These are phyloP conservation scores for Chenopodium formosanum DNA, from an alignment of 148 eudicot genomes.

Conservation along the genomic window DNA sequence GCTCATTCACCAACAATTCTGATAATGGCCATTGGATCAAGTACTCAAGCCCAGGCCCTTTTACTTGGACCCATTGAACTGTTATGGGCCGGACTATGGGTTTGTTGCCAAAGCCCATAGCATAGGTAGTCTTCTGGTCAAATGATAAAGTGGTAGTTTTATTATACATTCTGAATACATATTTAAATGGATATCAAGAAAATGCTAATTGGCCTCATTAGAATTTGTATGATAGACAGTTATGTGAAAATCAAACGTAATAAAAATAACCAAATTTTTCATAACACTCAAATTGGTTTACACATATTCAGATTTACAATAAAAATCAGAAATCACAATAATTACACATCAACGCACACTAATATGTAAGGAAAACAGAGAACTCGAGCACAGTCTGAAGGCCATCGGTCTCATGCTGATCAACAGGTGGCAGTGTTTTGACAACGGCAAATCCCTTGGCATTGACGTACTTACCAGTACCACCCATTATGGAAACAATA, in stretches of 20 bases:
- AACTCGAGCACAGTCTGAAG: slow-evolving; percentile 70
- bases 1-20: too few relatives aligned
- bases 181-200: too few relatives aligned
- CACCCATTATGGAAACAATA: slow-evolving; percentile 62
- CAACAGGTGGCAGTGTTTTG: slow-evolving; percentile 43
- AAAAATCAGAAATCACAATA: slow-evolving; percentile 5
- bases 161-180: too few relatives aligned
- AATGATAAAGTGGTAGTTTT: too few relatives aligned
- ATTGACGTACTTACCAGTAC: slow-evolving; percentile 70
- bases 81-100: background rate
- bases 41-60: too few relatives aligned
- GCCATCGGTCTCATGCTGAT: slow-evolving; percentile 63
- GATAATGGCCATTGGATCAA: too few relatives aligned
- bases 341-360: slow-evolving; percentile 11
- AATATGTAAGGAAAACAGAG: slow-evolving; percentile 56
- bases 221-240: background rate
- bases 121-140: too few relatives aligned
- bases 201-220: background rate
- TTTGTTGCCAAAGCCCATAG: too few relatives aligned
- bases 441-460: slow-evolving; percentile 58
- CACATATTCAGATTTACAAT: slow-evolving; percentile 2
- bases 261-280: background rate
- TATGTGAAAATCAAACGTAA: background rate
- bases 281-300: slow-evolving; percentile 15
- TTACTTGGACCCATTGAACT: too few relatives aligned